Evolutionary conservation across 2,329 filamentous ascomycete species (phyloP).

Genomic region (Epichloe festucae): DNA sequence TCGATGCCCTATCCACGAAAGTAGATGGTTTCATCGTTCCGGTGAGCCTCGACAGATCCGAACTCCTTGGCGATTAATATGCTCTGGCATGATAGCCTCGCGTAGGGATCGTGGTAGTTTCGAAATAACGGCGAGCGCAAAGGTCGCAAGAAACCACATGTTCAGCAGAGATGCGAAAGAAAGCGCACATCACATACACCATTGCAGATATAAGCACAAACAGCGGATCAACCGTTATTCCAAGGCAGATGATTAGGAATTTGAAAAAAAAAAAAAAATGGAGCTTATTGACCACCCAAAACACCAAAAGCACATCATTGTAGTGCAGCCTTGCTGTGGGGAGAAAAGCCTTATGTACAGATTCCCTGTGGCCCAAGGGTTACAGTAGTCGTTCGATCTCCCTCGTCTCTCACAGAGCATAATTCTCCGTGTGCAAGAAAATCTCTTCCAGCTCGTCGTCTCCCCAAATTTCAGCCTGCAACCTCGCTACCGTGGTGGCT

Average conservation of each 20-base stretch:
- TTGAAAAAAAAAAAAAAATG: too few species aligned
- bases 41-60: background rate
- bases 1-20: background rate
- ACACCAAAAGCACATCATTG: too few species aligned
- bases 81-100: conserved; percentile 2
- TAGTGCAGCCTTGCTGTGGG: too few species aligned
- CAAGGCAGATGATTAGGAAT: background rate
- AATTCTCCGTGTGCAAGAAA: conserved; percentile 90
- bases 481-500: conserved; percentile 65
- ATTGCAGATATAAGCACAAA: background rate
- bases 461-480: conserved; percentile 76
- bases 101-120: conserved; percentile 1
- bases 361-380: background rate
- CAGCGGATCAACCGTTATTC: background rate
- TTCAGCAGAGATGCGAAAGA: background rate
- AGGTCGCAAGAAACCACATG: background rate
- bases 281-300: background rate
- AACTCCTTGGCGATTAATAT: background rate
- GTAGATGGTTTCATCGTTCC: background rate
- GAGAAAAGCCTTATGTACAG: background rate
- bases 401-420: conserved; percentile 48
- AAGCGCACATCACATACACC: too few species aligned
- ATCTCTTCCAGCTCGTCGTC: conserved; percentile 74
- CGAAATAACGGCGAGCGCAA: background rate
- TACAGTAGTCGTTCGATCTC: background rate